phyloP scores from a whole-genome alignment of 2,329 filamentous ascomycete genomes.

The Sarocladium strictum region DNA sequence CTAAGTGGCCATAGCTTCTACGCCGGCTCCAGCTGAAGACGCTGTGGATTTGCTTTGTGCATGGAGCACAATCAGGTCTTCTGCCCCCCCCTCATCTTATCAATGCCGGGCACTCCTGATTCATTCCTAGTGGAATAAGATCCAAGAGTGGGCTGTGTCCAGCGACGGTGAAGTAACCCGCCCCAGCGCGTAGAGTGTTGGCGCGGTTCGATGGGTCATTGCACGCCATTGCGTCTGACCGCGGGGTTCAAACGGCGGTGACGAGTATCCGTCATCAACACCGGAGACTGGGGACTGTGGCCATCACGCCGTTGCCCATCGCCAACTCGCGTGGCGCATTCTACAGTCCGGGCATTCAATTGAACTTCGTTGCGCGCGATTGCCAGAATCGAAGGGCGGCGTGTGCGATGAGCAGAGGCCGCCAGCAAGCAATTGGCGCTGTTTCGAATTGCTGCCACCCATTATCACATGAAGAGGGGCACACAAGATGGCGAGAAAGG shows the following conservation, averaged over 20 bases:
- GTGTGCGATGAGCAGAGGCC: neutral
- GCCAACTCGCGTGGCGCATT: neutral
- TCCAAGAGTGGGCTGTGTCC: neutral
- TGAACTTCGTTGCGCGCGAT: neutral
- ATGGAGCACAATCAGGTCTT: neutral
- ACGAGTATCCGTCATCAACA: neutral
- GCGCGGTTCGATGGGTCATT: neutral
- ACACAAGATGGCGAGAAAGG: neutral
- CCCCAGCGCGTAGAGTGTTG: neutral
- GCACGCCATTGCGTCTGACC: neutral
- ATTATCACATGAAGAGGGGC: conserved; percentile 6
- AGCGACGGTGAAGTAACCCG: neutral
- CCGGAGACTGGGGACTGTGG: no score
- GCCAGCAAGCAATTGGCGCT: neutral
- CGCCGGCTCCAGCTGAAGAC: neutral
- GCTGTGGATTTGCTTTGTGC: neutral
- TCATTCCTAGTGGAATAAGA: neutral
- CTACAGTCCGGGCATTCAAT: neutral
- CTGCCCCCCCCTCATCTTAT: neutral
- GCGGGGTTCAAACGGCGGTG: conserved; percentile 2
- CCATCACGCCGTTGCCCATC: neutral
- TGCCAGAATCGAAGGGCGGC: neutral
- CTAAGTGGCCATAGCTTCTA: neutral
- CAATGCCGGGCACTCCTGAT: neutral
- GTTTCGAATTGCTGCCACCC: conserved; percentile 1